Evolutionary conservation across 2,329 filamentous ascomycete species (phyloP).

Genomic region (Cladosporium sp.): DNA sequence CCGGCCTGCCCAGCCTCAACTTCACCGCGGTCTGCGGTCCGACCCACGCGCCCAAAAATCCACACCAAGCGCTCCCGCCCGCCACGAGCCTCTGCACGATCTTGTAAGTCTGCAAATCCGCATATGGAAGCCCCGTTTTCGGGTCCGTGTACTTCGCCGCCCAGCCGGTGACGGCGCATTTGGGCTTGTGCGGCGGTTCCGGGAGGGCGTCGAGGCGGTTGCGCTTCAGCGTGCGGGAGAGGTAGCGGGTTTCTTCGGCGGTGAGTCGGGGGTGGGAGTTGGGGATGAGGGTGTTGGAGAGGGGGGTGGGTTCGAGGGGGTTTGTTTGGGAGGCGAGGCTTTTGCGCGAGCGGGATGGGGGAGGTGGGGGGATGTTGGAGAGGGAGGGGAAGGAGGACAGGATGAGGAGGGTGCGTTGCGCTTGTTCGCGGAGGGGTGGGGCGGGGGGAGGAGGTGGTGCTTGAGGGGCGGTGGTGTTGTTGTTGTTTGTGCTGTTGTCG

Average conservation of each 20-base stretch:
- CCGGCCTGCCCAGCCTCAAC: slow-evolving; percentile 49
- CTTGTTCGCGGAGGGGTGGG: slow-evolving; percentile 10
- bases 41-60: slow-evolving; percentile 76
- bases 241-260: slow-evolving; percentile 45
- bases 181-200: slow-evolving; percentile 29
- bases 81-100: slow-evolving; percentile 71
- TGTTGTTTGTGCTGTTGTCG: slow-evolving; percentile 11
- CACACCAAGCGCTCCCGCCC: slow-evolving; percentile 79
- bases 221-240: slow-evolving; percentile 38
- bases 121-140: slow-evolving; percentile 75
- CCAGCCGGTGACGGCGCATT: slow-evolving; percentile 72
- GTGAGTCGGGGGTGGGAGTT: slow-evolving; percentile 49
- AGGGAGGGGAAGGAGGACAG: slow-evolving; percentile 25
- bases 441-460: slow-evolving; percentile 18
- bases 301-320: slow-evolving; percentile 50
- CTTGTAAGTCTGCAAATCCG: slow-evolving; percentile 73
- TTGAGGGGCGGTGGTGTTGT: slow-evolving; percentile 12
- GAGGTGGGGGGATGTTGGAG: slow-evolving; percentile 16
- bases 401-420: slow-evolving; percentile 18
- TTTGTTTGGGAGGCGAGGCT: slow-evolving; percentile 18
- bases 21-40: slow-evolving; percentile 44
- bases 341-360: slow-evolving; percentile 19
- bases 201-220: slow-evolving; percentile 35
- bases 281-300: slow-evolving; percentile 53
- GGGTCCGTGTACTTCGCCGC: slow-evolving; percentile 80